Evolutionary conservation across 345 rosid genomes (phyloP).

Genomic region (Eucalyptus grandis): DNA sequence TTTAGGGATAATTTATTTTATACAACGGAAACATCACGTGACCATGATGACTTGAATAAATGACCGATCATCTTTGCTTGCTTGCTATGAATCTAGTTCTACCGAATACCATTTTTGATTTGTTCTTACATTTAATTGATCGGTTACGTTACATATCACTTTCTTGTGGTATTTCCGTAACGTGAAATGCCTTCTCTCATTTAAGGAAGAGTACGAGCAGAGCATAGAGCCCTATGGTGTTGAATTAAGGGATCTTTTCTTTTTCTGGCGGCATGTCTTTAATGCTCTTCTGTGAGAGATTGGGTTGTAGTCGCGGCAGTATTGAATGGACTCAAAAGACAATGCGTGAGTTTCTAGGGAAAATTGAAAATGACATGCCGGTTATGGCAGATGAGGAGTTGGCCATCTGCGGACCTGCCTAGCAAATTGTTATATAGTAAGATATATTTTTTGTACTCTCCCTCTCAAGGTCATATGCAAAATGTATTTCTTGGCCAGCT

Average conservation of each 20-base stretch:
- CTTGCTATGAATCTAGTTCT: background rate
- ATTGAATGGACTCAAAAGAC: background rate
- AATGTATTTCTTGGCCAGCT: background rate
- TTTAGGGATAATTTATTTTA: background rate
- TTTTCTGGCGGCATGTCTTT: background rate
- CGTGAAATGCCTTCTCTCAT: background rate
- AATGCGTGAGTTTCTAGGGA: background rate
- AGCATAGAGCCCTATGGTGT: background rate
- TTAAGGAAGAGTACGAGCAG: background rate
- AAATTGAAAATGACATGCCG: background rate
- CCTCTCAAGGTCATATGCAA: background rate
- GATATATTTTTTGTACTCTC: background rate
- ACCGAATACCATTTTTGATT: background rate
- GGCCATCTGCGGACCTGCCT: background rate
- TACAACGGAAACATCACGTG: background rate
- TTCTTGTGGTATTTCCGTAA: background rate
- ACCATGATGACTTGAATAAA: background rate
- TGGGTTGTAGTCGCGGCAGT: background rate
- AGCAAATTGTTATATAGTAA: background rate
- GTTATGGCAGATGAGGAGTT: background rate
- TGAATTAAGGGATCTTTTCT: background rate
- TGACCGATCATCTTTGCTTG: background rate
- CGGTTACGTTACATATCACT: background rate
- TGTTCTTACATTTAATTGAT: background rate
- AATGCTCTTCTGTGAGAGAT: background rate